Conservation (phyloP, 1,284 basidiomycete species). For the Cryptococcus sp. region DNA sequence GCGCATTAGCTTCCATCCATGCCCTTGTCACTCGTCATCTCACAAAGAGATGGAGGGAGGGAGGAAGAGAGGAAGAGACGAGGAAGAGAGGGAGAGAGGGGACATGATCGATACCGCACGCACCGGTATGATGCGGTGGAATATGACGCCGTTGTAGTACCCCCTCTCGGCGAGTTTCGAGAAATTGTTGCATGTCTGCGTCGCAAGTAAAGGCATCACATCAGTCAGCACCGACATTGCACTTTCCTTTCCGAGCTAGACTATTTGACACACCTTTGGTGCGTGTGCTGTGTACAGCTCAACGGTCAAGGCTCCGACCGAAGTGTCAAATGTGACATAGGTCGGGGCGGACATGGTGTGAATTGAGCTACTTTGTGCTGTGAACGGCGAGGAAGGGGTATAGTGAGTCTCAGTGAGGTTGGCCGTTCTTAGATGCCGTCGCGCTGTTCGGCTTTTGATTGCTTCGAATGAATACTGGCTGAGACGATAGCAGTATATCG, state of each 20-base stretch:
- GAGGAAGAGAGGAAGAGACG: neutral
- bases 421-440: neutral
- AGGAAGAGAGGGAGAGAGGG: neutral
- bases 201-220: conserved; percentile 1
- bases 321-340: conserved; percentile 76
- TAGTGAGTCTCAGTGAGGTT: neutral
- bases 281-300: conserved; percentile 91
- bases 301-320: conserved; percentile 79
- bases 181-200: conserved; percentile 91
- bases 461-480: too few species aligned
- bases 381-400: neutral
- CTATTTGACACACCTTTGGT: conserved; percentile 63
- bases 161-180: conserved; percentile 73
- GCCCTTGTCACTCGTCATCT: neutral
- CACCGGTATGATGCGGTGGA: conserved; percentile 85
- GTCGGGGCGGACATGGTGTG: conserved; percentile 17
- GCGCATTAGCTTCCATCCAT: neutral
- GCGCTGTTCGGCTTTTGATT: too few species aligned
- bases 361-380: neutral
- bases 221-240: conserved; percentile 7
- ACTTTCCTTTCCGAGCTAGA: neutral
- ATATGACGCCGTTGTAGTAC: conserved; percentile 79
- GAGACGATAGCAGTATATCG: too few species aligned
- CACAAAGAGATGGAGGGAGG: neutral
- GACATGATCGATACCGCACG: too few species aligned